Conservation (phyloP, 106 monocot genomes). For the Apostasia ramifera region DNA sequence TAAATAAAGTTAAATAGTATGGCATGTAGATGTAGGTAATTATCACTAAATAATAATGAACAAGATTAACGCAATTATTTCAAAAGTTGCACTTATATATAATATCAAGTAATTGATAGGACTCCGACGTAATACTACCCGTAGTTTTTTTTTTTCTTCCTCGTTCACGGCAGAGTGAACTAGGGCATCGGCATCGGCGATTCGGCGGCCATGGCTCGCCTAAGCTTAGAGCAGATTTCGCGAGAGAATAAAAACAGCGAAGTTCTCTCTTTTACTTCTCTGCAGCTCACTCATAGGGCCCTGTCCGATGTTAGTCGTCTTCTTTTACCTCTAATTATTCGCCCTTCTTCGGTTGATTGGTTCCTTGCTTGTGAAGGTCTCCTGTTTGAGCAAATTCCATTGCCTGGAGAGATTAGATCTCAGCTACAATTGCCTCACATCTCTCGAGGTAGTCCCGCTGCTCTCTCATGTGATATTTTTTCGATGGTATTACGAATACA, state of each 20-base stretch:
- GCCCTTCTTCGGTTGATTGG: not conserved
- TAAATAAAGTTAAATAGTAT: too few relatives aligned
- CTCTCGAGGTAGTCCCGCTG: constrained; percentile 49
- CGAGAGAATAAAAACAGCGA: constrained; percentile 23
- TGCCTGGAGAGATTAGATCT: constrained; percentile 73
- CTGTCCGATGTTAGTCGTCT: constrained; percentile 31
- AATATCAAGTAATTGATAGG: too few relatives aligned
- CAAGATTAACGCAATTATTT: too few relatives aligned
- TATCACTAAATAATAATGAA: too few relatives aligned
- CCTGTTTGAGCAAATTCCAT: constrained; percentile 45
- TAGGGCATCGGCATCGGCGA: too few relatives aligned
- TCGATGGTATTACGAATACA: not conserved
- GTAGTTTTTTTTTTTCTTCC: too few relatives aligned
- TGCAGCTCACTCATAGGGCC: constrained; percentile 33
- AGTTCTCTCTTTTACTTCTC: constrained; percentile 16
- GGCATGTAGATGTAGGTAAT: too few relatives aligned
- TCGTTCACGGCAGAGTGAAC: too few relatives aligned
- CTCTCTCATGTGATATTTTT: not conserved
- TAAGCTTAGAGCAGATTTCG: constrained; percentile 26
- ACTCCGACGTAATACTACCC: too few relatives aligned
- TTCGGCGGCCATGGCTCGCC: not conserved
- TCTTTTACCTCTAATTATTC: not conserved
- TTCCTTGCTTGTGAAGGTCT: constrained; percentile 38
- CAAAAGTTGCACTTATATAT: too few relatives aligned
- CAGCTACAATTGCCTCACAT: constrained; percentile 69